These are phyloP conservation scores for Aspergillus quadricinctus DNA, from an alignment of 2,329 filamentous ascomycete genomes.

Conservation along the genomic window DNA sequence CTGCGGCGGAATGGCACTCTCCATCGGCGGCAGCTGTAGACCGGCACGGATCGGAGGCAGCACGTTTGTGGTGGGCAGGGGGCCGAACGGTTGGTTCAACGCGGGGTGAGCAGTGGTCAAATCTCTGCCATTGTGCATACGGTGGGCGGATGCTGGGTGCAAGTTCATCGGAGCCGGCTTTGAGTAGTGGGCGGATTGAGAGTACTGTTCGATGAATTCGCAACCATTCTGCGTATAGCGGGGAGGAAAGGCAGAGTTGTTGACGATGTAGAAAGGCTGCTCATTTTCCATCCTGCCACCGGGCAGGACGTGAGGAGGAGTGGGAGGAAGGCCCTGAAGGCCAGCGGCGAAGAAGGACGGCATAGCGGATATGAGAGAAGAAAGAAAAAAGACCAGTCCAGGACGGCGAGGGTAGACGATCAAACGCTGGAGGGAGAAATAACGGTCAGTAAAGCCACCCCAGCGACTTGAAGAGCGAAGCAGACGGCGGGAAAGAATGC, in stretches of 20 bases:
- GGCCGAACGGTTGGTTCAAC: conserved; percentile 33
- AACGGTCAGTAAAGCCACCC: conserved; percentile 18
- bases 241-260: conserved; percentile 37
- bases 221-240: conserved; percentile 42
- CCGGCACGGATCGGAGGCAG: conserved; percentile 40
- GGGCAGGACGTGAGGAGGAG: conserved; percentile 37
- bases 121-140: conserved; percentile 32
- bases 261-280: conserved; percentile 36
- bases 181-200: conserved; percentile 39
- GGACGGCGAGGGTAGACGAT: conserved; percentile 35
- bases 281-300: conserved; percentile 36
- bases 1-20: conserved; percentile 37
- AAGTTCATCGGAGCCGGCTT: conserved; percentile 33
- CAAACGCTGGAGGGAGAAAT: conserved; percentile 14
- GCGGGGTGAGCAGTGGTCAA: conserved; percentile 21
- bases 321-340: conserved; percentile 39
- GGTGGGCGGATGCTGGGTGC: conserved; percentile 26
- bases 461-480: not conserved
- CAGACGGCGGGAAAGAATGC: conserved; percentile 2
- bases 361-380: conserved; percentile 26
- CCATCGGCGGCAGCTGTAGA: conserved; percentile 39
- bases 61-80: conserved; percentile 29
- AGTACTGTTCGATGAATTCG: conserved; percentile 45
- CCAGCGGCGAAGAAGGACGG: conserved; percentile 41
- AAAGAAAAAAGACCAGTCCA: conserved; percentile 26